A percentile compares a stretch with the other conserved stretches of the same genome.
These are phyloP conservation scores for Eutrema salsugineum DNA, from an alignment of 441 rosid genomes.

Conservation along the genomic window DNA sequence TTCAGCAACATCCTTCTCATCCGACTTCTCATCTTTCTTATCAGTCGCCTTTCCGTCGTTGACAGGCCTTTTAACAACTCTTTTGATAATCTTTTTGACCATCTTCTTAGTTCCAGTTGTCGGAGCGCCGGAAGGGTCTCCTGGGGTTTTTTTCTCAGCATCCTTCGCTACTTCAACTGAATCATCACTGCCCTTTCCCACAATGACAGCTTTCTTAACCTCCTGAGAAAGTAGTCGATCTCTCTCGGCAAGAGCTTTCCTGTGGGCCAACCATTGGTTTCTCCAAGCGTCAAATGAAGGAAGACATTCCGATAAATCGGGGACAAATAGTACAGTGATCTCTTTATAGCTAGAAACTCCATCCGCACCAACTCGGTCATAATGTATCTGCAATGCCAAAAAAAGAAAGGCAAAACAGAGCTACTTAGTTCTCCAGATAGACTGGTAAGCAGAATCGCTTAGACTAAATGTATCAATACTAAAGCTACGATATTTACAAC, in stretches of 20 bases:
- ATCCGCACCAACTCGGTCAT: slow-evolving; percentile 85
- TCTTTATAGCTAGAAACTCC: slow-evolving; percentile 90
- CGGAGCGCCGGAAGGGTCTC: slow-evolving; percentile 40
- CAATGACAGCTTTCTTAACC: slow-evolving; percentile 46
- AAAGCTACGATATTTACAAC: not conserved
- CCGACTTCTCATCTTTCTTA: slow-evolving; percentile 42
- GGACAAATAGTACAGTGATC: slow-evolving; percentile 90
- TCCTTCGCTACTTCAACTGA: slow-evolving; percentile 36
- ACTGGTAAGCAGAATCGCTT: not conserved
- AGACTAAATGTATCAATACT: not conserved
- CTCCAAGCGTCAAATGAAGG: slow-evolving; percentile 84
- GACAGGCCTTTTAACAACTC: slow-evolving; percentile 73
- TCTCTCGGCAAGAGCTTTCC: slow-evolving; percentile 67
- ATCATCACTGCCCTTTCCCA: slow-evolving; percentile 41
- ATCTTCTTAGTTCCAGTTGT: slow-evolving; percentile 44
- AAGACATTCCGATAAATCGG: slow-evolving; percentile 86
- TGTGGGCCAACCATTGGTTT: slow-evolving; percentile 81
- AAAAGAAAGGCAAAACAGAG: not conserved
- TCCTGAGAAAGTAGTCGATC: slow-evolving; percentile 54
- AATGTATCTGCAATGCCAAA: slow-evolving; percentile 72
- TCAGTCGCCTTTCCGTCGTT: slow-evolving; percentile 35
- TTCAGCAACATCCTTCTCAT: slow-evolving; percentile 42
- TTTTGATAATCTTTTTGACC: slow-evolving; percentile 77
- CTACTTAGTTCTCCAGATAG: not conserved
- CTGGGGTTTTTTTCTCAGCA: slow-evolving; percentile 40